Base-by-base conservation (phyloP, 208 protist genomes). In the Crithidia mellificae region DNA sequence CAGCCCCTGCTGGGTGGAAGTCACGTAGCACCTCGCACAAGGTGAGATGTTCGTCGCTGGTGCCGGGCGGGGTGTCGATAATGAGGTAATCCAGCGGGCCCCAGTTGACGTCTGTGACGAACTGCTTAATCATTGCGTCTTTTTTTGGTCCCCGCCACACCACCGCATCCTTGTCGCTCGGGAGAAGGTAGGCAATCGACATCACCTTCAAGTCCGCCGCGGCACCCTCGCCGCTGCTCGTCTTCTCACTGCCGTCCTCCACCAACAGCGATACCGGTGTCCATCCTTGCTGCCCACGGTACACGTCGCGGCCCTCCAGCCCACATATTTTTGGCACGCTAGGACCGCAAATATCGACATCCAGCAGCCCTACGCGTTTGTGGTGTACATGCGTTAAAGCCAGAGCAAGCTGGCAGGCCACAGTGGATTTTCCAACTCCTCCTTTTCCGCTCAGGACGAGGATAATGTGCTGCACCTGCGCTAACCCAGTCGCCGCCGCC, bases 371-470 rank as follows among this genome's bases (percentile, higher is more conserved):
- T 8, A 98, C 93, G 53, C 87, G 88, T 39, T 91, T 82, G 39
- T 77, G 46, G 32, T 91, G 61, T 12, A 78, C 49, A 38, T 90
- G 68, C n/a, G 92, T 78, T 2, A 99, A 69, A 6, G 86, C 74
- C 39, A 98, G 90, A 12, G 97, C 97, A 6, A 99, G 82, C 83
- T 99, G 98, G 52, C 96, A 87, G 20, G 98, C 90, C 14, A 99
- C 89, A 11, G 99, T 99, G 17, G 91, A 98, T 74, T 99, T 99
- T 8, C 99, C 98, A 0, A 99, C 98, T 22, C 96, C 97, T 32
- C 98, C 99, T 68, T 99, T 99, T 25, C 99, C 99, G 30, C 96
- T 99, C 8, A 99, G 86, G 47, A 99, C 96, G 7, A 99, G 84
- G 43, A 99, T 74, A 63, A 99, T 99, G 71, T 99, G 77, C 65